Base-by-base conservation (phyloP, 2,329 filamentous ascomycete genomes). In the Neopestalotiopsis sp. region DNA sequence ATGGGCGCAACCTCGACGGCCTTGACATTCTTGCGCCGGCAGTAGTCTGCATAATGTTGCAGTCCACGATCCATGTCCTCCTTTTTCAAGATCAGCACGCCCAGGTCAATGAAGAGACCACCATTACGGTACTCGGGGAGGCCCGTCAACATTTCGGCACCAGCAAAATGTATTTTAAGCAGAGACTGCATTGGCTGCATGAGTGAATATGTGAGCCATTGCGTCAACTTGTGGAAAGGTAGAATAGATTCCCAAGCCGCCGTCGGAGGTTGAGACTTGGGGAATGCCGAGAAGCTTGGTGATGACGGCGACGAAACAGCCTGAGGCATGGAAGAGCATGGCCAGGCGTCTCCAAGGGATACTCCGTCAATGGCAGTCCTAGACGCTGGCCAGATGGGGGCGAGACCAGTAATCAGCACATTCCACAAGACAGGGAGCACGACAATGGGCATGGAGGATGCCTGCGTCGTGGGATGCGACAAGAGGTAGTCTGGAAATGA, bases 291-390 rank as follows among this genome's bases (percentile, higher is more conserved):
- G 24, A 71, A 71, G 17, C 59, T 68, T 38, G 69, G 67, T 34
- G 70, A 70, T 7, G 65, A 42, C 10, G 70, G 67, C 9, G 67
- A 60, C 17, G 68, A 17, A 0, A 63, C 24, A 38, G 64, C 28
- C 52, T 71, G 70, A 13, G 70, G 70, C 70, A 71, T 71, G 4
- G 70, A 89, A 12, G 88, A 90, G 81, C 95, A 97, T 0, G 92
- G 93, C 96, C 96, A 99, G 30, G 96, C 95, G 78, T 99, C 96
- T 67, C 96, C 96, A 17, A 99, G 89, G 0, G 94, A 90, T 34
- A 93, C 87, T 1, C 94, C 94, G 77, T 97, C 94, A 74, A 99
- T 92, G 71, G 92, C 90, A 0, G 95, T 97, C 71, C 95, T 90
- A 0, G 93, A 94, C 0, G 89, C 82, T 0, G 96, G 95, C 96